These are phyloP conservation scores for Ganoderma sinense DNA, from an alignment of 1,284 basidiomycete genomes.

Conservation along the genomic window DNA sequence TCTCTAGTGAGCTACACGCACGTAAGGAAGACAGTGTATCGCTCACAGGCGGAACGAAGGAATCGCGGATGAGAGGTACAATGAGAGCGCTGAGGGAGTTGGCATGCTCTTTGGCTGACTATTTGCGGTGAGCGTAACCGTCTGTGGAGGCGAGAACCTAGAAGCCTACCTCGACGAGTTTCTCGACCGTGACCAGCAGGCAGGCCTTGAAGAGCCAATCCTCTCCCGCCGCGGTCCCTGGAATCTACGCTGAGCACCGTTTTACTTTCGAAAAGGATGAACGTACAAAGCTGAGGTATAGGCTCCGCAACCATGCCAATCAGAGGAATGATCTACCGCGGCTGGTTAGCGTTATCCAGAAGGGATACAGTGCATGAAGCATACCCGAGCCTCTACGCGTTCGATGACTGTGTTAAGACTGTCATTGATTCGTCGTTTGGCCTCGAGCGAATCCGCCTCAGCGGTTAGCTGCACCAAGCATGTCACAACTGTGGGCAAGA, in stretches of 20 bases:
- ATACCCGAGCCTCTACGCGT: conserved; percentile 66
- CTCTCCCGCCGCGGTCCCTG: conserved; percentile 73
- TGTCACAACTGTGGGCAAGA: conserved; percentile 62
- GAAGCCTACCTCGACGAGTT: conserved; percentile 68
- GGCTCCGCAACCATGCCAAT: conserved; percentile 70
- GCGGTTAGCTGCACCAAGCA: conserved; percentile 74
- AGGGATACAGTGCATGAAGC: conserved; percentile 19
- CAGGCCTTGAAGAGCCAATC: conserved; percentile 85
- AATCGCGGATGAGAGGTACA: conserved; percentile 80
- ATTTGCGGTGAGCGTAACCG: background rate
- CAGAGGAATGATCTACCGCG: conserved; percentile 71
- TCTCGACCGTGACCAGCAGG: conserved; percentile 76
- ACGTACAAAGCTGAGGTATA: conserved; percentile 81
- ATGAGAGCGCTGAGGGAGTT: conserved; percentile 64
- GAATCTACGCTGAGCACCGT: conserved; percentile 8
- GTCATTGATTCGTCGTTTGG: conserved; percentile 77
- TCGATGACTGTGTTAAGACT: conserved; percentile 81
- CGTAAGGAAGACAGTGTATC: background rate
- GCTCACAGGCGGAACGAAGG: conserved; percentile 69
- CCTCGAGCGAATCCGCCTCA: conserved; percentile 81
- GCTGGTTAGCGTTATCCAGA: background rate
- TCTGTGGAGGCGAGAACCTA: background rate
- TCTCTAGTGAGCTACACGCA: background rate
- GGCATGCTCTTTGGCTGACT: conserved; percentile 73
- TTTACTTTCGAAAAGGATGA: conserved; percentile 14